Conservation (phyloP, 225 moss, liverwort and hornwort genomes). For the Physcomitrellopsis africana region DNA sequence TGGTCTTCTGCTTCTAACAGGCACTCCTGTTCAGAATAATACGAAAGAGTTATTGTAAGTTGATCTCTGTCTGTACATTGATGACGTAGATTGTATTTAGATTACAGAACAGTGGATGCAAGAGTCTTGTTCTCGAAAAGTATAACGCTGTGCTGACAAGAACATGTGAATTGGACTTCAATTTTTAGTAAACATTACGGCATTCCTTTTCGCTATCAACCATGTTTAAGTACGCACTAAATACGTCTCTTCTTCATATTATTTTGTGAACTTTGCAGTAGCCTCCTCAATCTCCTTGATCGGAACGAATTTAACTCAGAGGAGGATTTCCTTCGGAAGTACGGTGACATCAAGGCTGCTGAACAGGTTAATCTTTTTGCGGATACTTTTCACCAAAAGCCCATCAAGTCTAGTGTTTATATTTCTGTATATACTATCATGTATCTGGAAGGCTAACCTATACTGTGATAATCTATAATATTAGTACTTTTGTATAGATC, state of each 20-base stretch:
- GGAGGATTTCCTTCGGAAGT: constrained; percentile 70
- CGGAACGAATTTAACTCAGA: constrained; percentile 67
- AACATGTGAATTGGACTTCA: background rate
- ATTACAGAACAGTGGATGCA: too few relatives aligned
- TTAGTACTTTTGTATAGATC: constrained; percentile 44
- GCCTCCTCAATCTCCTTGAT: constrained; percentile 79
- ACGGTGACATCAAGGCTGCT: constrained; percentile 75
- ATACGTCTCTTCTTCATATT: constrained; percentile 2
- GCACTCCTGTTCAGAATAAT: constrained; percentile 86
- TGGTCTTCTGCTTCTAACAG: constrained; percentile 75
- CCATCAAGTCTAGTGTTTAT: too few relatives aligned
- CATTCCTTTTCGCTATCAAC: background rate
- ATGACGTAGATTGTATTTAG: too few relatives aligned
- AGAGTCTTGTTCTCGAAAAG: background rate
- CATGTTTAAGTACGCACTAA: background rate
- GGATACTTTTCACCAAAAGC: background rate
- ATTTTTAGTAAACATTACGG: background rate
- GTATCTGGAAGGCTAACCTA: too few relatives aligned
- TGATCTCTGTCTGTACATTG: background rate
- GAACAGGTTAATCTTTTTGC: constrained; percentile 55
- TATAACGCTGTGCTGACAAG: background rate
- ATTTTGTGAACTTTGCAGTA: constrained; percentile 51
- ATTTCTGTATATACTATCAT: background rate
- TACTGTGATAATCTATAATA: background rate
- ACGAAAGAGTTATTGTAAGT: constrained; percentile 86